Evolutionary conservation across 306 rosid genomes (phyloP).

Genomic region (Malus sylvestris): DNA sequence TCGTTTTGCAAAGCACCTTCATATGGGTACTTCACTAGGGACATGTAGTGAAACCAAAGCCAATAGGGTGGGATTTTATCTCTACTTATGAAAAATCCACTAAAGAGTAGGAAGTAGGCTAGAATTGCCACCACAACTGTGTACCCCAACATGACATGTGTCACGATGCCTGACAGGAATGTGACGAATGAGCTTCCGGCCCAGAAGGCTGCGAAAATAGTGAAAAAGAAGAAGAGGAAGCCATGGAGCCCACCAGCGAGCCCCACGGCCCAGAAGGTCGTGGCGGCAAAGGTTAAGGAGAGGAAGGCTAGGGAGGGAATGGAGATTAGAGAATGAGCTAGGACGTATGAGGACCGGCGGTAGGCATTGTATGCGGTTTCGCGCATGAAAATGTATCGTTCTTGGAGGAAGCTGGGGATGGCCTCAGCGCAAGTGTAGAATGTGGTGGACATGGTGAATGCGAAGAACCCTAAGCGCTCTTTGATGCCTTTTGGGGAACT

Average conservation of each 20-base stretch:
- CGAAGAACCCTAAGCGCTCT: constrained; percentile 82
- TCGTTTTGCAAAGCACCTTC: constrained; percentile 81
- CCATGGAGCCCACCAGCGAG: constrained; percentile 56
- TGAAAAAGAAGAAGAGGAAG: constrained; percentile 50
- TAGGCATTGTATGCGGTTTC: constrained; percentile 90
- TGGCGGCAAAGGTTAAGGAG: constrained; percentile 60
- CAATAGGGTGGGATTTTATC: constrained; percentile 71
- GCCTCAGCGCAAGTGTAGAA: constrained; percentile 94
- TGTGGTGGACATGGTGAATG: constrained; percentile 90
- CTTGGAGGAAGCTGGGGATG: constrained; percentile 77
- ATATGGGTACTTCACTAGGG: constrained; percentile 84
- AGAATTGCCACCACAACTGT: constrained; percentile 76
- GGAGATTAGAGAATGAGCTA: constrained; percentile 60
- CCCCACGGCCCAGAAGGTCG: constrained; percentile 73
- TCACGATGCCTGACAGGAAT: constrained; percentile 68
- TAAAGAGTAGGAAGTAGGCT: constrained; percentile 76
- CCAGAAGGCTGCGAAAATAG: constrained; percentile 58
- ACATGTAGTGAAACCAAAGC: constrained; percentile 86
- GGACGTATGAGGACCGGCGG: constrained; percentile 83
- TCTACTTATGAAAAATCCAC: constrained; percentile 78
- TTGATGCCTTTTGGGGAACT: constrained; percentile 66
- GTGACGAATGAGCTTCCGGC: constrained; percentile 89
- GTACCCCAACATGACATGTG: constrained; percentile 83
- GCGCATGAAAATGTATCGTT: constrained; percentile 95
- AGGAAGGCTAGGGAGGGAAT: constrained; percentile 59